Conservation (phyloP, 164 flowering plant genomes). For the Stephania japonica region DNA sequence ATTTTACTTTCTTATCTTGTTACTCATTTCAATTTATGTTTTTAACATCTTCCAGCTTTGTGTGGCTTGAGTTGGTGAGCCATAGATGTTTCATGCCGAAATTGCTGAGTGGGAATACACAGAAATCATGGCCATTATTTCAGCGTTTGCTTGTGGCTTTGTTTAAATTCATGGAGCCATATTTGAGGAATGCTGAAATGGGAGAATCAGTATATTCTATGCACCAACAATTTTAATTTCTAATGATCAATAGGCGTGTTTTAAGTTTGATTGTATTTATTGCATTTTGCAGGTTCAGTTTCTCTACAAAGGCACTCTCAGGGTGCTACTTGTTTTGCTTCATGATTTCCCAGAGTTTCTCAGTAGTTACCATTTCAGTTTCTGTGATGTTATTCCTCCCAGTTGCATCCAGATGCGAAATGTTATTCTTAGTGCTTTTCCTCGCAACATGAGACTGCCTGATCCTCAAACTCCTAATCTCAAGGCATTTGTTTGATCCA, state of each 20-base stretch:
- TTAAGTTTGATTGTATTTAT: background rate
- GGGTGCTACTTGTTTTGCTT: slow-evolving; percentile 88
- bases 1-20: background rate
- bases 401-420: slow-evolving; percentile 99
- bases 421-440: slow-evolving; percentile 96
- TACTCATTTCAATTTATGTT: slow-evolving; percentile 1
- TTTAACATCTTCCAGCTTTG: slow-evolving; percentile 58
- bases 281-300: slow-evolving; percentile 56
- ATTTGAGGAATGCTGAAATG: slow-evolving; percentile 81
- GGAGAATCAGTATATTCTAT: slow-evolving; percentile 57
- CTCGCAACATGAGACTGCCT: slow-evolving; percentile 95
- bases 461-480: slow-evolving; percentile 97
- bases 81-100: slow-evolving; percentile 98
- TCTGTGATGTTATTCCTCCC: slow-evolving; percentile 96
- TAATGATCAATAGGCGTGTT: background rate
- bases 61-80: slow-evolving; percentile 96
- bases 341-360: slow-evolving; percentile 99
- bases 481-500: slow-evolving; percentile 47
- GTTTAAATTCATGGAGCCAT: slow-evolving; percentile 95
- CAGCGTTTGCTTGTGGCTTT: slow-evolving; percentile 82
- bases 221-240: background rate
- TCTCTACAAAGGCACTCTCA: slow-evolving; percentile 86
- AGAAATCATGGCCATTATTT: slow-evolving; percentile 85
- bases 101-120: slow-evolving; percentile 64
- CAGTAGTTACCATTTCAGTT: slow-evolving; percentile 94